These are phyloP conservation scores for Aspergillus nidulans DNA, from an alignment of 495 filamentous ascomycete species.

Conservation along the genomic window DNA sequence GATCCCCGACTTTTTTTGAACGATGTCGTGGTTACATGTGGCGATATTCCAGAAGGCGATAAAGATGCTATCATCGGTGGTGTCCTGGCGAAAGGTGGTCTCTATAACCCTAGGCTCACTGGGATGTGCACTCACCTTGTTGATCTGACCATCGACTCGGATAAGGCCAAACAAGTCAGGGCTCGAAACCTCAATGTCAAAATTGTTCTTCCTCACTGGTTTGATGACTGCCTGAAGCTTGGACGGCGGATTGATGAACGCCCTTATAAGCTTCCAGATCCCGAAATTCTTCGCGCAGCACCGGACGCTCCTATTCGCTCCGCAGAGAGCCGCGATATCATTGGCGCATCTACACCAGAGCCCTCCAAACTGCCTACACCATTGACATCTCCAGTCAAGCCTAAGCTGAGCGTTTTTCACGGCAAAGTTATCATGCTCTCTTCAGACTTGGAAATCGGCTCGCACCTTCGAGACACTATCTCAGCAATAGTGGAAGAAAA, in stretches of 20 bases:
- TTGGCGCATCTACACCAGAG: slow-evolving; percentile 67
- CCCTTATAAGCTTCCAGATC: slow-evolving; percentile 84
- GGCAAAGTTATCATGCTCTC: slow-evolving; percentile 54
- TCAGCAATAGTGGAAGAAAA: slow-evolving; percentile 62
- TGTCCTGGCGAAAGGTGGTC: slow-evolving; percentile 82
- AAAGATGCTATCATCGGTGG: slow-evolving; percentile 90
- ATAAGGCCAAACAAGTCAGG: slow-evolving; percentile 62
- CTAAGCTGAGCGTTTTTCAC: slow-evolving; percentile 49
- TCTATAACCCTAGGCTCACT: slow-evolving; percentile 64
- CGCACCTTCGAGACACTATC: slow-evolving; percentile 61
- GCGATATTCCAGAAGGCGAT: slow-evolving; percentile 80
- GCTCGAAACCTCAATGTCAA: slow-evolving; percentile 64
- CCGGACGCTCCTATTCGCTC: slow-evolving; percentile 52
- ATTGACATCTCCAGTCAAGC: slow-evolving; percentile 29
- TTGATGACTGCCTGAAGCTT: slow-evolving; percentile 92
- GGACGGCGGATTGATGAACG: slow-evolving; percentile 80
- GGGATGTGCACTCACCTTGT: slow-evolving; percentile 83
- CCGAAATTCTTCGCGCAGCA: slow-evolving; percentile 62
- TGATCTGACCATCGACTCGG: slow-evolving; percentile 68
- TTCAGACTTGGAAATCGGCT: slow-evolving; percentile 65
- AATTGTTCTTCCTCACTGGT: slow-evolving; percentile 96
- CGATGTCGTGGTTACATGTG: slow-evolving; percentile 69
- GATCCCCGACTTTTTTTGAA: slow-evolving; percentile 89
- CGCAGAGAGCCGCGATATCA: slow-evolving; percentile 54
- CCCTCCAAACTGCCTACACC: slow-evolving; percentile 52